These are phyloP conservation scores for Fusarium oligoseptatum DNA, from an alignment of 2,329 filamentous ascomycete genomes.

Conservation along the genomic window DNA sequence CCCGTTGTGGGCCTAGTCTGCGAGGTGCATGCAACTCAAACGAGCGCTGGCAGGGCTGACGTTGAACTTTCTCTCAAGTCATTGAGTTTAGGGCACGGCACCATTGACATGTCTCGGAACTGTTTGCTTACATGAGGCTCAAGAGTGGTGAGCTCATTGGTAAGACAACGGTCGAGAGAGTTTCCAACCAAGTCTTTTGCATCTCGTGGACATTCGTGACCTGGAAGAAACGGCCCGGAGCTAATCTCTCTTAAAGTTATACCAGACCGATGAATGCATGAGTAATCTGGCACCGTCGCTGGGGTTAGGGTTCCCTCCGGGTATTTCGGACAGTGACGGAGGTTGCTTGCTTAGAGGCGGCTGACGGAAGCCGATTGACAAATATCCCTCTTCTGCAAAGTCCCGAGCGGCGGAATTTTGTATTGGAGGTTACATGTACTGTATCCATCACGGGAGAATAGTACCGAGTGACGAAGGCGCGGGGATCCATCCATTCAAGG, in stretches of 20 bases:
- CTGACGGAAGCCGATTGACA: background rate
- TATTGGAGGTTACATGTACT: background rate
- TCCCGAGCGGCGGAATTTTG: background rate
- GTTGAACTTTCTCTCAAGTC: conserved; percentile 2
- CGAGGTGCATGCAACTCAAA: background rate
- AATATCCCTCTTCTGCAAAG: background rate
- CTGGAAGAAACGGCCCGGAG: conserved; percentile 10
- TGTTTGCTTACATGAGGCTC: background rate
- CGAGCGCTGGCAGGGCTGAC: conserved; percentile 3
- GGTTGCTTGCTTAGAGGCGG: background rate
- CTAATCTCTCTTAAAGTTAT: conserved; percentile 12
- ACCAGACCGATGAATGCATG: background rate
- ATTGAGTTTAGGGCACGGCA: background rate
- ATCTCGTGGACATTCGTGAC: background rate
- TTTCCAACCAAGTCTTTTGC: background rate
- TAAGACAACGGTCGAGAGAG: background rate
- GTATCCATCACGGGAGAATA: background rate
- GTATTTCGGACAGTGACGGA: conserved; percentile 8
- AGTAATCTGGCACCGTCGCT: background rate
- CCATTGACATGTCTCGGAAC: background rate
- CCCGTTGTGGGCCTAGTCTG: conserved; percentile 6
- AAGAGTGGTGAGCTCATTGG: background rate
- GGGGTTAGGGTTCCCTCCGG: conserved; percentile 22
- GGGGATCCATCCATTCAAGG: conserved; percentile 13
- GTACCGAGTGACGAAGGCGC: background rate